Conservation (phyloP, 108 stramenopile species). For the Discostella stelligeroides region DNA sequence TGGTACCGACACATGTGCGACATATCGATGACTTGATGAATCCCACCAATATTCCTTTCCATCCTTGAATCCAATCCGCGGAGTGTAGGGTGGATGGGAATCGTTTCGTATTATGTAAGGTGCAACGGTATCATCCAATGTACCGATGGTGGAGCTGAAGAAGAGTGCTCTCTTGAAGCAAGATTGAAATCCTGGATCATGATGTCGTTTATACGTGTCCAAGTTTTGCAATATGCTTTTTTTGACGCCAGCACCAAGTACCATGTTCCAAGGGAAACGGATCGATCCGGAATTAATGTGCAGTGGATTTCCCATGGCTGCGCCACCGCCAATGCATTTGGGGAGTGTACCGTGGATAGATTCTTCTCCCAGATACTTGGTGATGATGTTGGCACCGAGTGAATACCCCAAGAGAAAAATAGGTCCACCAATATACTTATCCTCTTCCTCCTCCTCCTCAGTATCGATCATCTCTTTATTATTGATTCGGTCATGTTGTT, state of each 20-base stretch:
- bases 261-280: slow-evolving; percentile 59
- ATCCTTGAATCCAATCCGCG: slow-evolving; percentile 64
- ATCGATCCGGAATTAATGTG: slow-evolving; percentile 55
- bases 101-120: slow-evolving; percentile 70
- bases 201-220: slow-evolving; percentile 33
- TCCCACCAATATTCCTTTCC: slow-evolving; percentile 77
- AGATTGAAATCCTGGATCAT: slow-evolving; percentile 56
- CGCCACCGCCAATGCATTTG: slow-evolving; percentile 72
- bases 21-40: slow-evolving; percentile 66
- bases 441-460: slow-evolving; percentile 1
- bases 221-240: slow-evolving; percentile 61
- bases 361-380: slow-evolving; percentile 90
- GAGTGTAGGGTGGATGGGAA: slow-evolving; percentile 62
- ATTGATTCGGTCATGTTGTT: background rate
- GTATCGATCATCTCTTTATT: slow-evolving; percentile 1
- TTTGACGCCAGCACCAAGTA: slow-evolving; percentile 75
- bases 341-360: slow-evolving; percentile 75
- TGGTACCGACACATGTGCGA: slow-evolving; percentile 77
- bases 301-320: slow-evolving; percentile 80
- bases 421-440: slow-evolving; percentile 45
- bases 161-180: slow-evolving; percentile 53
- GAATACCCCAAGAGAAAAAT: slow-evolving; percentile 80
- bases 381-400: slow-evolving; percentile 80
- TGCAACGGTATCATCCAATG: slow-evolving; percentile 68
- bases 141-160: slow-evolving; percentile 60